These are phyloP conservation scores for Debaryomycetaceae sp. DNA, from an alignment of 1,139 yeast genomes.

Conservation along the genomic window DNA sequence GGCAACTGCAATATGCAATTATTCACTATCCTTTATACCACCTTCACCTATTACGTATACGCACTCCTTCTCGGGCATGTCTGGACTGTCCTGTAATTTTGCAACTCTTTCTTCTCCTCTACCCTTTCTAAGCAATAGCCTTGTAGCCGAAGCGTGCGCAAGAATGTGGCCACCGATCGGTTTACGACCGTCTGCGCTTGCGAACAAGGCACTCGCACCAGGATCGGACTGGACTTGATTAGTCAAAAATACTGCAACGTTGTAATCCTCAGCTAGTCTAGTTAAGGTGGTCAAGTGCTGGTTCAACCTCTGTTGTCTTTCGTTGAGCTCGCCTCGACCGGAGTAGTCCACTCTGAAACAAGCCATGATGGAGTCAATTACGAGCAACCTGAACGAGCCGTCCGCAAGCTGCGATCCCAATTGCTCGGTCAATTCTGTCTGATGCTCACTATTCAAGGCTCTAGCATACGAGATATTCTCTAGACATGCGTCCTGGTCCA, in stretches of 20 bases:
- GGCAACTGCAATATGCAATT: constrained; percentile 1
- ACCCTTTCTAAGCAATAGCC: constrained; percentile 55
- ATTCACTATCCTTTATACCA: constrained; percentile 47
- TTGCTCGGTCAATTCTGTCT: constrained; percentile 54
- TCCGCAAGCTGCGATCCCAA: constrained; percentile 47
- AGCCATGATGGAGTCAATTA: constrained; percentile 59
- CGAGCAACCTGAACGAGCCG: constrained; percentile 43
- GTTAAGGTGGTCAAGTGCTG: constrained; percentile 53
- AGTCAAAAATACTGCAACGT: constrained; percentile 56
- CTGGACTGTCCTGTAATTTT: constrained; percentile 60
- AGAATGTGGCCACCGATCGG: constrained; percentile 66
- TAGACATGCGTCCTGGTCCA: constrained; percentile 51
- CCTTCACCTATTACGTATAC: constrained; percentile 51
- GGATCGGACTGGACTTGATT: constrained; percentile 69
- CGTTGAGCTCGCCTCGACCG: constrained; percentile 60
- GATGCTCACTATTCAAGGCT: constrained; percentile 60
- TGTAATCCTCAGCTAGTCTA: constrained; percentile 56
- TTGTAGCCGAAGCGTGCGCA: constrained; percentile 64
- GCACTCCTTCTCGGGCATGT: constrained; percentile 58
- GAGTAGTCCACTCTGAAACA: constrained; percentile 57
- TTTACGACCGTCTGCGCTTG: constrained; percentile 62
- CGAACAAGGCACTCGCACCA: constrained; percentile 62
- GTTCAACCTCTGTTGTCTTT: constrained; percentile 56
- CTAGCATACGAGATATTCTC: constrained; percentile 57
- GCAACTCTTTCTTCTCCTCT: constrained; percentile 66